Evolutionary conservation across 1,284 basidiomycete species (phyloP), one percentile per base, ranked within the genome.

Genomic region (Marasmius sp.): DNA sequence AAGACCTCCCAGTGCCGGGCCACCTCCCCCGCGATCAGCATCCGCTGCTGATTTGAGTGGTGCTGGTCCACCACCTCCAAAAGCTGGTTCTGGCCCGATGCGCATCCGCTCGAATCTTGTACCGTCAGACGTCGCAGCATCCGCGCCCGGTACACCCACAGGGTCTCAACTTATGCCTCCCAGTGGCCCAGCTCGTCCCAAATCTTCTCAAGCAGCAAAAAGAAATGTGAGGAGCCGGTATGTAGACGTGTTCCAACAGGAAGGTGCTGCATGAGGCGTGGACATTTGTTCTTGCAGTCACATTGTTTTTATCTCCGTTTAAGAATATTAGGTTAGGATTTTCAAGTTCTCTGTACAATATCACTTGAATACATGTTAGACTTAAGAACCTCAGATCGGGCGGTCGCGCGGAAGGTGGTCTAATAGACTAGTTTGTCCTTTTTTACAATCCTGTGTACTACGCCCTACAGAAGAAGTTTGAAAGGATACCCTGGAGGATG

Each of bases 161-260:
- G 77, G 77, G 22, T 70, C 78, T 41, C 70, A 76, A 54, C 59
- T 74, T 60, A 68, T 70, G 36, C 67, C 75, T 47, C 71, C 66
- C 63, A 77, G 67, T 3, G 80, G 81, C 16, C 81, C 83, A 48
- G 81, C 83, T 36, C 79, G 89, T 50, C 84, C 88, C 16, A 85
- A 81, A 65, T 86, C 85, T 6, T 47, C 45, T 47, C 82, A 84
- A 63, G 82, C 85, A 48, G 79, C 83, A 39, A 94, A 92, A 75
- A 87, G 91, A 65, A 88, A 86, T 66, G 79, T 91, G 56, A 84
- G 91, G 59, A 93, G 81, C 74, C 86, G 92, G 65, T 96, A 96
- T 71, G 93, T 96, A 8, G 91, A 93, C 69, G 89, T 93, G n/a
- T 89, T 93, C 75, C 85, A 88, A 65, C 82, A 89, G 67, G 81